Evolutionary conservation across 78 protist genomes (phyloP).

Genomic region (Dictyostelium brefeldianum): DNA sequence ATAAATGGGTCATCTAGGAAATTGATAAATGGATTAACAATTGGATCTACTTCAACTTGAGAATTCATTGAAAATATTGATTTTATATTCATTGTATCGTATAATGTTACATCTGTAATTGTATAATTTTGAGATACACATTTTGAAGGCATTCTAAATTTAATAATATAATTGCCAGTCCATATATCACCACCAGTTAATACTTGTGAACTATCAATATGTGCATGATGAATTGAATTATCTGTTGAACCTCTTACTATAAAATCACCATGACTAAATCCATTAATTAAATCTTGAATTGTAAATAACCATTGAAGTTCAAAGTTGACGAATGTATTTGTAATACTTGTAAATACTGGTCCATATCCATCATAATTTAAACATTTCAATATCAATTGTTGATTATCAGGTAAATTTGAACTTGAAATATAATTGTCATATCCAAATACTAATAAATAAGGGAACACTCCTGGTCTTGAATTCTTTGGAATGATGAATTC

Average conservation of each 20-base stretch:
- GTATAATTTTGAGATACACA: background rate
- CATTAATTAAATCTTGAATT: conserved; percentile 18
- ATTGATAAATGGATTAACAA: no score
- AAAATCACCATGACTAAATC: conserved; percentile 9
- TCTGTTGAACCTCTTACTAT: background rate
- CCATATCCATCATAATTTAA: conserved; percentile 10
- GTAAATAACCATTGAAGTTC: background rate
- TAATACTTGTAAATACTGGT: background rate
- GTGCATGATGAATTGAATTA: background rate
- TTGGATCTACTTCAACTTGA: no score
- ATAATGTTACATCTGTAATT: background rate
- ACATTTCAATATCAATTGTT: background rate
- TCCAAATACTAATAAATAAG: background rate
- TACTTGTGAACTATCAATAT: background rate
- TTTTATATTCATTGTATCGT: background rate
- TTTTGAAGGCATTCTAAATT: background rate
- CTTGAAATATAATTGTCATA: background rate
- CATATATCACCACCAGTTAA: background rate
- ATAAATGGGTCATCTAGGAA: no score
- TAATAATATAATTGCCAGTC: background rate
- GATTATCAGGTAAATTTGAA: background rate
- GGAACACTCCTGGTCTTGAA: background rate
- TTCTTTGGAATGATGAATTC: background rate
- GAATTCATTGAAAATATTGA: no score
- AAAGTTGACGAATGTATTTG: background rate